Evolutionary conservation across 352 stramenopile genomes (phyloP), one percentile per base, ranked within the genome.

Genomic region (Phytophthora uliginosa): DNA sequence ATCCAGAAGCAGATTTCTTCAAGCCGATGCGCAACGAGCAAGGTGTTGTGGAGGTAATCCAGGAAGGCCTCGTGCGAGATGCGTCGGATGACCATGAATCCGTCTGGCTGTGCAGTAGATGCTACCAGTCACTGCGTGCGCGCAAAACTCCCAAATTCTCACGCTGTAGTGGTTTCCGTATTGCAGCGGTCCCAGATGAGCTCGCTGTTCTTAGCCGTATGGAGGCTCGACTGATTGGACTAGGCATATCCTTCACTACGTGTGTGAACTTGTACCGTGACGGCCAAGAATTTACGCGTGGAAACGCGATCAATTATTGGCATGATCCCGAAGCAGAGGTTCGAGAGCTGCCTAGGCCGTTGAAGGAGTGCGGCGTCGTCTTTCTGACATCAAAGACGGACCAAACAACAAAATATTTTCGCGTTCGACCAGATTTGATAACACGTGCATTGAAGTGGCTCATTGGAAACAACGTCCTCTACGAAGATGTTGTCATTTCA

Each of bases 161-260:
- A 2, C 3, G 26, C 26, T 31, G 26, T 31, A 67, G 55, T 58
- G 58, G 65, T 3, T 62, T 73, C 47, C 51, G 40, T 12, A 60
- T 66, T 15, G 22, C 22, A 15, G 2, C 34, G 3, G 42, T 72
- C 9, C 56, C 48, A 6, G 6, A 7, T 2, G 59, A 74, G 24
- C 20, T 69, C 2, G 45, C 66, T 17, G 47, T 59, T 2, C 45
- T 69, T 0, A 74, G 61, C 13, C 13, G 54, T 6, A 66, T 66
- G 60, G 67, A 74, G 15, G 12, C 47, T 0, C 7, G 67, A 4
- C n/a, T 66, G 1, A 47, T 70, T 8, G 59, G 67, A 6, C 38
- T 72, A 4, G 57, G 65, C 7, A 17, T 72, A 22, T 66, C 57
- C 0, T 62, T 66, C 7, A 72, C 65, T 2, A 62, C 57, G 1